Conservation (phyloP, 257 asterid genomes). For the Nicotiana attenuata region DNA sequence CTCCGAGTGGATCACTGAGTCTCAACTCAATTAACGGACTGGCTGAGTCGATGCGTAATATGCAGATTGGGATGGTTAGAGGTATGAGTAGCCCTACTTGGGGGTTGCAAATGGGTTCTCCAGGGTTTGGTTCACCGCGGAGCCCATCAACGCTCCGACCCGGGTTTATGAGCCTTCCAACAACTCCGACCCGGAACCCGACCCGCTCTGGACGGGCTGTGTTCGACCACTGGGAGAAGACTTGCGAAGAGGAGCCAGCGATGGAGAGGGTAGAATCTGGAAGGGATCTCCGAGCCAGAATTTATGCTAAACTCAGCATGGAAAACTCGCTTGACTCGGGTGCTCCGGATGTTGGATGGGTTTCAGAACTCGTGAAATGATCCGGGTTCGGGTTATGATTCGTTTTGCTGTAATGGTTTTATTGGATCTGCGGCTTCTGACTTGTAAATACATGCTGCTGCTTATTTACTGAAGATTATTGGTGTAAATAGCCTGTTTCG, state of each 20-base stretch:
- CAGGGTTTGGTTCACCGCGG: constrained; percentile 47
- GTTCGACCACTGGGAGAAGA: constrained; percentile 43
- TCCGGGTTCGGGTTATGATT: background rate
- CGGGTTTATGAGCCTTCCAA: constrained; percentile 53
- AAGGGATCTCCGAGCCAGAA: constrained; percentile 53
- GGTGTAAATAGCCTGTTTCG: background rate
- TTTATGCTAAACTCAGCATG: constrained; percentile 65
- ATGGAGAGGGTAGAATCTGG: constrained; percentile 93
- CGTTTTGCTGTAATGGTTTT: background rate
- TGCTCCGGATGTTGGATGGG: constrained; percentile 54
- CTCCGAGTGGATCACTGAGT: constrained; percentile 39
- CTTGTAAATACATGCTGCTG: background rate
- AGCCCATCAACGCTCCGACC: constrained; percentile 41
- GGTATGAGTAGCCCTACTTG: constrained; percentile 50
- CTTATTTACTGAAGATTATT: background rate
- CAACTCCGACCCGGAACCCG: constrained; percentile 45
- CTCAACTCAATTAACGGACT: constrained; percentile 43
- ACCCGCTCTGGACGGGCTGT: constrained; percentile 30
- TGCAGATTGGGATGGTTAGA: constrained; percentile 45
- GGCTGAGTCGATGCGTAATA: constrained; percentile 50
- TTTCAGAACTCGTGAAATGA: constrained; percentile 50
- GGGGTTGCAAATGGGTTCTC: constrained; percentile 37
- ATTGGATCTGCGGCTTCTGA: constrained; percentile 10
- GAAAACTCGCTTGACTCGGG: constrained; percentile 65
- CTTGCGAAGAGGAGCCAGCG: constrained; percentile 52